These are phyloP conservation scores for Cyclostephanos invisitatus DNA, from an alignment of 108 stramenopile species.

Conservation along the genomic window DNA sequence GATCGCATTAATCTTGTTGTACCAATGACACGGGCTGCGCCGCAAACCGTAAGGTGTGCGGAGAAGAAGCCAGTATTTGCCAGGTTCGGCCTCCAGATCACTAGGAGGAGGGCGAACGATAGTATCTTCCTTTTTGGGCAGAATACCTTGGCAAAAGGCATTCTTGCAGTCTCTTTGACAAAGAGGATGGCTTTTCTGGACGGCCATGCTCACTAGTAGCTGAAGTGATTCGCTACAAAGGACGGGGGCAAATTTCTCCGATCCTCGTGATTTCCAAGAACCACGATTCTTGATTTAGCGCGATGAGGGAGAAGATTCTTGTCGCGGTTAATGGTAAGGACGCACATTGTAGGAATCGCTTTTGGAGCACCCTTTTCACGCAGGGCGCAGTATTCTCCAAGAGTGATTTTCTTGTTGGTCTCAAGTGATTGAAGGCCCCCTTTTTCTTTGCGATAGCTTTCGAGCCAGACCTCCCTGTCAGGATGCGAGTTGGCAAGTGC, in stretches of 20 bases:
- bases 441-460: no score
- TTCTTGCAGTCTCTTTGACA: conserved; percentile 30
- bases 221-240: conserved; percentile 1
- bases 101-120: no score
- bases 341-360: background rate
- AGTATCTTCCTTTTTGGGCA: no score
- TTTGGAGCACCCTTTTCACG: no score
- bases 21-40: conserved; percentile 26
- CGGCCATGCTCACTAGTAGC: no score
- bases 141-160: conserved; percentile 19
- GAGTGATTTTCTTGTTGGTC: no score
- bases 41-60: background rate
- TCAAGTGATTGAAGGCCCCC: no score
- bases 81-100: no score
- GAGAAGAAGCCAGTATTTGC: no score
- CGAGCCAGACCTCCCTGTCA: no score
- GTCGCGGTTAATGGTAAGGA: background rate
- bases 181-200: background rate
- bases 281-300: conserved; percentile 22
- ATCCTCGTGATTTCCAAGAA: conserved; percentile 24
- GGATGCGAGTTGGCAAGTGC: no score
- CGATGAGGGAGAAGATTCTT: background rate
- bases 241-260: conserved; percentile 12
- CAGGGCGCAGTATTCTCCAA: no score
- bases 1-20: background rate